Evolutionary conservation across 2,329 filamentous ascomycete genomes (phyloP).

Genomic region (Fusarium guadeloupense): DNA sequence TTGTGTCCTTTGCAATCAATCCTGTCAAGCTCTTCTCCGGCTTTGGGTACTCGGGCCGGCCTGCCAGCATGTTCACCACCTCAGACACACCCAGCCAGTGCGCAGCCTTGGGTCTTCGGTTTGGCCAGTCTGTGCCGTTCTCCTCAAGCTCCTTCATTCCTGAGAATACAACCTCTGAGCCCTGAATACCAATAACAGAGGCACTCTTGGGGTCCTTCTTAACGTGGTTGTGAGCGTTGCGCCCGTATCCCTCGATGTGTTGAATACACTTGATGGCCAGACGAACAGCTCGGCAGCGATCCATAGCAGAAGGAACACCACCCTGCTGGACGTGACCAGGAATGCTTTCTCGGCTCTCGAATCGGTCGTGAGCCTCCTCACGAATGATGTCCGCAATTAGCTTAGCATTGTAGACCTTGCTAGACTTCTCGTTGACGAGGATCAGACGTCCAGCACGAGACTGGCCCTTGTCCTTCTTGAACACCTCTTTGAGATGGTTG

Average conservation of each 20-base stretch:
- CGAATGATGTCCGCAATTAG: constrained; percentile 96
- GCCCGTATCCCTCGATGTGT: constrained; percentile 82
- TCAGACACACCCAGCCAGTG: constrained; percentile 86
- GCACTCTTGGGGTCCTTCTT: constrained; percentile 77
- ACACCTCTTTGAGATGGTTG: constrained; percentile 85
- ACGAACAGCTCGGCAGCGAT: constrained; percentile 89
- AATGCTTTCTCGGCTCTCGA: constrained; percentile 91
- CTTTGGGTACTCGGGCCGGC: constrained; percentile 65
- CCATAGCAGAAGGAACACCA: constrained; percentile 93
- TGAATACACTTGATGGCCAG: constrained; percentile 95
- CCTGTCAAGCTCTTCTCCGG: constrained; percentile 63
- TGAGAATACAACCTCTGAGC: constrained; percentile 87
- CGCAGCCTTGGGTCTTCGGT: constrained; percentile 82
- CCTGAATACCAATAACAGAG: constrained; percentile 90
- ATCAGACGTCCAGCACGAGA: constrained; percentile 92
- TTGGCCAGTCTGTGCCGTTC: constrained; percentile 91
- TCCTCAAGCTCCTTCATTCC: constrained; percentile 83
- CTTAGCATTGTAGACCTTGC: constrained; percentile 88
- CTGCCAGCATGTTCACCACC: constrained; percentile 85
- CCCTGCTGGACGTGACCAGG: constrained; percentile 96
- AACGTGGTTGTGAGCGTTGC: constrained; percentile 72
- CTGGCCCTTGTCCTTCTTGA: constrained; percentile 85
- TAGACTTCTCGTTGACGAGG: constrained; percentile 95
- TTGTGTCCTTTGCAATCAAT: constrained; percentile 66
- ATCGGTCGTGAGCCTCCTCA: constrained; percentile 89